Percentiles rank a stretch among this genome's conserved stretches.
Conservation (phyloP, 2,329 filamentous ascomycete species). For the Monosporascus sp. region DNA sequence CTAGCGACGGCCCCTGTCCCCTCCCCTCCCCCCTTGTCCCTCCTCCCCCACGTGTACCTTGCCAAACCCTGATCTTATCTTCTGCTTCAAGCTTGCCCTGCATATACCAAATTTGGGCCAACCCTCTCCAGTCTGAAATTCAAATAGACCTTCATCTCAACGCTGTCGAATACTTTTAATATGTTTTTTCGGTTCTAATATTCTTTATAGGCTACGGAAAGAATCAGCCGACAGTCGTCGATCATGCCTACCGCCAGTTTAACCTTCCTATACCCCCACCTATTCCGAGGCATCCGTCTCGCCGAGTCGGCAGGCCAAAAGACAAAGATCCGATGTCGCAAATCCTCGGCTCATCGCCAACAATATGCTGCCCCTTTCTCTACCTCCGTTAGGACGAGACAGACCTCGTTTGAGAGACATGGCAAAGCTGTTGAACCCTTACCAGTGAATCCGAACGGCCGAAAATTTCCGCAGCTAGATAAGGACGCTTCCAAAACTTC, state of each 20-base stretch:
- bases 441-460: conserved; percentile 25
- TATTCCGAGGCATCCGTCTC: conserved; percentile 52
- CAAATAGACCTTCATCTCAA: too few species aligned
- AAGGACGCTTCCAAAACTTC: conserved; percentile 9
- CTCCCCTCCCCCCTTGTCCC: too few species aligned
- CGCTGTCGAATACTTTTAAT: neutral
- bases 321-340: conserved; percentile 34
- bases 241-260: conserved; percentile 59
- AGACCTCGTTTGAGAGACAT: conserved; percentile 49
- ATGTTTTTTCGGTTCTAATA: conserved; percentile 10
- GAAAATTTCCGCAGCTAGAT: conserved; percentile 18
- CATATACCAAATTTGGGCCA: too few species aligned
- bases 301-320: conserved; percentile 40
- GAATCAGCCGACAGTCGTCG: conserved; percentile 5
- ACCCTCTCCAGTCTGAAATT: too few species aligned
- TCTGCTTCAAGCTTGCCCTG: too few species aligned
- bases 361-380: conserved; percentile 31
- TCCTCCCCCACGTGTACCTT: too few species aligned
- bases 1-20: neutral
- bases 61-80: too few species aligned
- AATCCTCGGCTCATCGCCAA: conserved; percentile 20
- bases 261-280: conserved; percentile 64
- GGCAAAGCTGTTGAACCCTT: conserved; percentile 58
- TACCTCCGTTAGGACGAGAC: conserved; percentile 31
- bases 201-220: neutral